Percentiles rank a stretch among this genome's conserved stretches.
Evolutionary conservation across 1,284 basidiomycete genomes (phyloP).

Genomic region (Ustilago tritici): DNA sequence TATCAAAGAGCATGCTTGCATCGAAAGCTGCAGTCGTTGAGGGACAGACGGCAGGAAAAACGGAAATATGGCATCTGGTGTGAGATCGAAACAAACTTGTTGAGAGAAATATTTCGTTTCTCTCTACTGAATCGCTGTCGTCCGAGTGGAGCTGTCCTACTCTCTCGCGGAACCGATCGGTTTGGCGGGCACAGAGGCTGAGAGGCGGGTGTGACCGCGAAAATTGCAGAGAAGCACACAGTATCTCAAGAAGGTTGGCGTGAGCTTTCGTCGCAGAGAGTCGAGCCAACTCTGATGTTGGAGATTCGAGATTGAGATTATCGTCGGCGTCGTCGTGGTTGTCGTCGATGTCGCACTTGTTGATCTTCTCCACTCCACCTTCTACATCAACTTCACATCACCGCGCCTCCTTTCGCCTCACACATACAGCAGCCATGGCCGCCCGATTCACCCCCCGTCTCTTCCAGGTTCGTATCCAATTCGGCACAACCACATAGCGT

Average conservation of each 20-base stretch:
- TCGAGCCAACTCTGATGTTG: background rate
- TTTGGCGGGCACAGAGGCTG: constrained; percentile 10
- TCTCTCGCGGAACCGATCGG: constrained; percentile 43
- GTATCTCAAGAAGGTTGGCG: constrained; percentile 20
- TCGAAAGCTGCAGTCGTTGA: too few species aligned
- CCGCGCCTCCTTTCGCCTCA: constrained; percentile 2
- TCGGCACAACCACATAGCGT: background rate
- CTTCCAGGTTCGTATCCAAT: constrained; percentile 47
- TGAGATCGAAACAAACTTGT: constrained; percentile 6
- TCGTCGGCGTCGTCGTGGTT: constrained; percentile 13
- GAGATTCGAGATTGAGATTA: constrained; percentile 9
- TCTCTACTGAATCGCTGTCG: constrained; percentile 18
- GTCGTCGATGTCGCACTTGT: constrained; percentile 13
- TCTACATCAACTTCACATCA: constrained; percentile 3
- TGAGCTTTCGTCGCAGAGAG: constrained; percentile 23
- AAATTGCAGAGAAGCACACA: constrained; percentile 16
- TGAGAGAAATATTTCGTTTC: background rate
- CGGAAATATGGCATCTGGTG: background rate
- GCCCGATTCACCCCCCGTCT: constrained; percentile 58
- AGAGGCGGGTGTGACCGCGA: constrained; percentile 26
- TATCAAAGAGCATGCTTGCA: too few species aligned
- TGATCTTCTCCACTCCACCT: constrained; percentile 24
- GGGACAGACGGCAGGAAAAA: too few species aligned
- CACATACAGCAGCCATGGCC: constrained; percentile 41
- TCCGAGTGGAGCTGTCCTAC: constrained; percentile 5